phyloP scores from a whole-genome alignment of 225 moss, liverwort and hornwort species.

The Physcomitrium patens region DNA sequence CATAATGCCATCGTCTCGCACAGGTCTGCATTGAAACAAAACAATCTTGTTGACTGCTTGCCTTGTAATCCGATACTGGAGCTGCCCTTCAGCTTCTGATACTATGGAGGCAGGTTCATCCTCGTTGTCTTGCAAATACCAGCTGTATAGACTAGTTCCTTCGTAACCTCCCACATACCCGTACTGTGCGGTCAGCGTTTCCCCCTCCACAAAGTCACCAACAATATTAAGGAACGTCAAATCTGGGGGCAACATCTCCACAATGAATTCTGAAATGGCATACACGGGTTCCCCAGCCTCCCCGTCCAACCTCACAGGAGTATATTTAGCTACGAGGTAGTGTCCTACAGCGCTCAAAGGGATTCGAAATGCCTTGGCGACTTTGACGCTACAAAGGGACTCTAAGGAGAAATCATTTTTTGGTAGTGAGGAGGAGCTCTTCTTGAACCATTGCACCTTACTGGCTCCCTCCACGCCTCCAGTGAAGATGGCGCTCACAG shows the following conservation, averaged over 20 bases:
- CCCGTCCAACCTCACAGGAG: conserved; percentile 78
- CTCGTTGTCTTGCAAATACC: conserved; percentile 82
- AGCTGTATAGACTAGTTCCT: conserved; percentile 79
- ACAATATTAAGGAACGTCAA: conserved; percentile 80
- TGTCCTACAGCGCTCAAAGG: conserved; percentile 82
- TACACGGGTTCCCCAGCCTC: conserved; percentile 70
- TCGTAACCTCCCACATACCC: conserved; percentile 90
- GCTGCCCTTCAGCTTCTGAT: conserved; percentile 69
- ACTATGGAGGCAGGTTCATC: conserved; percentile 59
- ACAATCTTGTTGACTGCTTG: conserved; percentile 82
- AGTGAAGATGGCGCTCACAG: conserved; percentile 72
- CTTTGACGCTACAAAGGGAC: conserved; percentile 75
- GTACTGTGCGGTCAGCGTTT: conserved; percentile 74
- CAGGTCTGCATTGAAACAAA: conserved; percentile 82
- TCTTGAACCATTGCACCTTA: conserved; percentile 90
- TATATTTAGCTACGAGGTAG: conserved; percentile 87
- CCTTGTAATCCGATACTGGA: conserved; percentile 77
- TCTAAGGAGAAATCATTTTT: conserved; percentile 59
- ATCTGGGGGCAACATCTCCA: conserved; percentile 79
- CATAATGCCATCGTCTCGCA: conserved; percentile 72
- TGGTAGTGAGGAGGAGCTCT: conserved; percentile 38
- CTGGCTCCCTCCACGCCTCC: conserved; percentile 86
- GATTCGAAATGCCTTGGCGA: conserved; percentile 90
- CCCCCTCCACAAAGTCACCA: conserved; percentile 84
- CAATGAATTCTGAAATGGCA: conserved; percentile 59